phyloP scores from a whole-genome alignment of 1,139 yeast genomes.

The Protomyces pachydermus region DNA sequence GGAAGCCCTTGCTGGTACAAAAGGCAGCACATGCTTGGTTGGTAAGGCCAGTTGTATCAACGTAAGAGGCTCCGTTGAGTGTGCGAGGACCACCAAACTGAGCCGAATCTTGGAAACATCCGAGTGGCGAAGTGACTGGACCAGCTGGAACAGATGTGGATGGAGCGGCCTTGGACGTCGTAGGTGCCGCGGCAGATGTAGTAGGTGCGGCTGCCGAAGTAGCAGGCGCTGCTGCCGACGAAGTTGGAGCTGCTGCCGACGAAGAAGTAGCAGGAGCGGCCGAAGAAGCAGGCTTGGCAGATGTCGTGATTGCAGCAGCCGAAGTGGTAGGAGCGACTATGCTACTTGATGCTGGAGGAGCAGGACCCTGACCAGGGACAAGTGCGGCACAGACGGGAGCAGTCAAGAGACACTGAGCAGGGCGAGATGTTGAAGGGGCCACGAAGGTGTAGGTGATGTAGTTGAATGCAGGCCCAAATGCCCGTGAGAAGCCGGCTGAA shows the following conservation, averaged over 20 bases:
- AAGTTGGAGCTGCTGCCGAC: background rate
- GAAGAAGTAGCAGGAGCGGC: background rate
- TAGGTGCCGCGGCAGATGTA: background rate
- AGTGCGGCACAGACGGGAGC: background rate
- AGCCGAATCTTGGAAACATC: constrained; percentile 7
- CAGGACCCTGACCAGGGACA: background rate
- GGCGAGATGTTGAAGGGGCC: background rate
- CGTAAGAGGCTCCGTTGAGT: constrained; percentile 9
- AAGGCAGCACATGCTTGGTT: constrained; percentile 9
- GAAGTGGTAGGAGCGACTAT: background rate
- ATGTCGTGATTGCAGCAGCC: background rate
- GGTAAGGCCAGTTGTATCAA: constrained; percentile 11
- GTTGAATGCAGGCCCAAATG: background rate
- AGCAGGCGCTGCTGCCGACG: background rate
- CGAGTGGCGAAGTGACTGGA: background rate
- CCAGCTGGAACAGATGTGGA: background rate
- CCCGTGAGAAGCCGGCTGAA: background rate
- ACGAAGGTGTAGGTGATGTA: background rate
- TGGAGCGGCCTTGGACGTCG: background rate
- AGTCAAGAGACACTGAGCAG: constrained; percentile 4
- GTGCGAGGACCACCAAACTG: constrained; percentile 5
- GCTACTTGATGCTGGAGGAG: background rate
- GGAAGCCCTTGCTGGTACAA: constrained; percentile 7
- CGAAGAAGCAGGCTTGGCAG: background rate
- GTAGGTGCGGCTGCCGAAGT: background rate